Evolutionary conservation across 257 asterid genomes (phyloP).

Genomic region (Solanum megistacrolobum): DNA sequence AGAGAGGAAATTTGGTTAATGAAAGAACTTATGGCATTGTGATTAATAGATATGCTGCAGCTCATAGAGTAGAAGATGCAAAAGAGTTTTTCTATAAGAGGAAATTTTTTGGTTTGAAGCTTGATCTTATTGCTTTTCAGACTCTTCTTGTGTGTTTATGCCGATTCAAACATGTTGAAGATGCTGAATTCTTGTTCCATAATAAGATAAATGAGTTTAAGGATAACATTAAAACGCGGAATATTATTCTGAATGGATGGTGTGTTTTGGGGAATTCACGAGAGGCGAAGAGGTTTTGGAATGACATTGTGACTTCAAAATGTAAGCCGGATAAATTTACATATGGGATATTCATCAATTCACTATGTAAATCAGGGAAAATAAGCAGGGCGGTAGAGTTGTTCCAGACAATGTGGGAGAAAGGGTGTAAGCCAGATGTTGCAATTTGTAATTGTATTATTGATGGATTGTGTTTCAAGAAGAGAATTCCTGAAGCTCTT

Average conservation of each 20-base stretch:
- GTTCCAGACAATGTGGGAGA: constrained; percentile 63
- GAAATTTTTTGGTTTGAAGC: constrained; percentile 35
- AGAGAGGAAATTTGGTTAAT: constrained; percentile 22
- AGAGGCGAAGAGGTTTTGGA: constrained; percentile 81
- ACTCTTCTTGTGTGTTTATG: constrained; percentile 66
- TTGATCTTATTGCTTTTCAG: constrained; percentile 55
- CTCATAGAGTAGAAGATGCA: constrained; percentile 63
- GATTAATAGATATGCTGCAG: constrained; percentile 45
- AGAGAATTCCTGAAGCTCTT: constrained; percentile 75
- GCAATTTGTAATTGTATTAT: constrained; percentile 64
- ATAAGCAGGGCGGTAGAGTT: constrained; percentile 43
- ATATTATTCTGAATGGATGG: constrained; percentile 79
- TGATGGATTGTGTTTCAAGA: constrained; percentile 84
- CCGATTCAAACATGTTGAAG: constrained; percentile 71
- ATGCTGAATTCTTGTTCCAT: constrained; percentile 56
- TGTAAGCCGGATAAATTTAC: constrained; percentile 54
- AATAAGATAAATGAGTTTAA: constrained; percentile 26
- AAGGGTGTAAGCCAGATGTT: constrained; percentile 52
- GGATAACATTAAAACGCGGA: constrained; percentile 60
- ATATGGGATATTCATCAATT: constrained; percentile 55
- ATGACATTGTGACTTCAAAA: constrained; percentile 41
- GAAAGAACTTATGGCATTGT: constrained; percentile 43
- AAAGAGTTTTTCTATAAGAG: constrained; percentile 36
- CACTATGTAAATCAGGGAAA: constrained; percentile 59
- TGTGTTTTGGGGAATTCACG: constrained; percentile 64